phyloP scores from a whole-genome alignment of 306 rosid genomes.

The Alnus rubra region DNA sequence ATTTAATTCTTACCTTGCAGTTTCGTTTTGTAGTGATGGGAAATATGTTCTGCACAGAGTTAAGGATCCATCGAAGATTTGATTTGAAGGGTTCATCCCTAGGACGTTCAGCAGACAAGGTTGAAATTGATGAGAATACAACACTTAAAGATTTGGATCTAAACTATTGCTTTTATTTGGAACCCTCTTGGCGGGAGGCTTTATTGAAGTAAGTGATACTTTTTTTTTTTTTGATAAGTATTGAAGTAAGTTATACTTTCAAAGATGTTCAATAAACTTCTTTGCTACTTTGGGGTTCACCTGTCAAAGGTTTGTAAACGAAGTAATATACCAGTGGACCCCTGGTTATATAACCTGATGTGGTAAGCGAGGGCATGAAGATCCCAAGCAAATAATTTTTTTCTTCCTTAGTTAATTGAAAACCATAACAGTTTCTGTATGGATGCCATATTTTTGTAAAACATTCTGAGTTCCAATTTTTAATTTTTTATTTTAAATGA shows the following conservation, averaged over 20 bases:
- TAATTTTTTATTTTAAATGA: neutral
- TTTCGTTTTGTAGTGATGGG: constrained; percentile 99
- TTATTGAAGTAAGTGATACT: constrained; percentile 68
- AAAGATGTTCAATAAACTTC: constrained; percentile 1
- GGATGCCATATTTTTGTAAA: constrained; percentile 8
- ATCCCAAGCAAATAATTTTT: neutral
- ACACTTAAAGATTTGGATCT: constrained; percentile 96
- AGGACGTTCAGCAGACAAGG: constrained; percentile 95
- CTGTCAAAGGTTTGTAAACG: constrained; percentile 9
- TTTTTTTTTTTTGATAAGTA: no score
- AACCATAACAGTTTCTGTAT: neutral
- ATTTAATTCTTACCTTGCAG: constrained; percentile 50
- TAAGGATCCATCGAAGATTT: constrained; percentile 91
- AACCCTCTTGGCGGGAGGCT: constrained; percentile 92
- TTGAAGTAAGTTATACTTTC: constrained; percentile 58
- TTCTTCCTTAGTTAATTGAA: neutral
- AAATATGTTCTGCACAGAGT: constrained; percentile 98
- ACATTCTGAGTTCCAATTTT: neutral
- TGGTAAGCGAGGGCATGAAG: neutral
- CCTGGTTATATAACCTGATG: constrained; percentile 10
- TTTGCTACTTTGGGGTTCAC: constrained; percentile 13
- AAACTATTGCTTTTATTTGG: constrained; percentile 81
- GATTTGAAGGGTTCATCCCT: constrained; percentile 97
- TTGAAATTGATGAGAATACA: constrained; percentile 96
- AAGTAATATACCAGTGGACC: constrained; percentile 17